phyloP scores from a whole-genome alignment of 2,329 filamentous ascomycete genomes.

The Drechslera avenae region DNA sequence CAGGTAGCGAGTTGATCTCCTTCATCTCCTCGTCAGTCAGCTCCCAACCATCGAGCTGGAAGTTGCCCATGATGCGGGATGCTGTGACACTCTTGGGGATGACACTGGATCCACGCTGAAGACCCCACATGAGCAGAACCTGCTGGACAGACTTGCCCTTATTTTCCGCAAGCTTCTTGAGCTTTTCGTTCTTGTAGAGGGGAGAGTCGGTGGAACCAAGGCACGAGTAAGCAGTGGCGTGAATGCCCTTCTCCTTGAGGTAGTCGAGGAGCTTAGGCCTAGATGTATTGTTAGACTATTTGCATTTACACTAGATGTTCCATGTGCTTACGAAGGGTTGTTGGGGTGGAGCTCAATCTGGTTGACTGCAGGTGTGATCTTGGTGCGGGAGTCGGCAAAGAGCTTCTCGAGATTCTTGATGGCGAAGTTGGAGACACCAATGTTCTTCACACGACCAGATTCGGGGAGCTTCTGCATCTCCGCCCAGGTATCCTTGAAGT shows the following conservation, averaged over 20 bases:
- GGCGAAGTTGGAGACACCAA: slow-evolving; percentile 85
- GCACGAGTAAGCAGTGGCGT: slow-evolving; percentile 75
- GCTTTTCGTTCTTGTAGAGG: slow-evolving; percentile 68
- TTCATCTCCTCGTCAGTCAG: slow-evolving; percentile 74
- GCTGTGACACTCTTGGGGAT: slow-evolving; percentile 84
- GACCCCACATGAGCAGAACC: slow-evolving; percentile 78
- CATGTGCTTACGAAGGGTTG: slow-evolving; percentile 64
- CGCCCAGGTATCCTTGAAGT: slow-evolving; percentile 79
- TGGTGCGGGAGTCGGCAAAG: slow-evolving; percentile 67
- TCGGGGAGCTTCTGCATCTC: slow-evolving; percentile 72
- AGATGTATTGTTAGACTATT: slow-evolving; percentile 14
- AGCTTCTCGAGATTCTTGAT: slow-evolving; percentile 78
- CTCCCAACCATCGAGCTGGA: slow-evolving; percentile 72
- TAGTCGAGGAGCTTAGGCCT: slow-evolving; percentile 73
- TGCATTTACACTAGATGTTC: background rate
- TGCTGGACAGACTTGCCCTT: slow-evolving; percentile 76
- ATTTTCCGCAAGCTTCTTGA: slow-evolving; percentile 64
- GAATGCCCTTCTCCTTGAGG: slow-evolving; percentile 74
- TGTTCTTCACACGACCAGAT: slow-evolving; percentile 75
- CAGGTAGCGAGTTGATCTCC: slow-evolving; percentile 68
- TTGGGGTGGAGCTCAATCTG: slow-evolving; percentile 83
- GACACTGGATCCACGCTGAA: slow-evolving; percentile 80
- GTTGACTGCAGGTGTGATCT: slow-evolving; percentile 72
- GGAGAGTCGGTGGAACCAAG: slow-evolving; percentile 73
- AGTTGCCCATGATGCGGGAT: slow-evolving; percentile 76